phyloP scores from a whole-genome alignment of 495 filamentous ascomycete species.

The Letharia lupina region DNA sequence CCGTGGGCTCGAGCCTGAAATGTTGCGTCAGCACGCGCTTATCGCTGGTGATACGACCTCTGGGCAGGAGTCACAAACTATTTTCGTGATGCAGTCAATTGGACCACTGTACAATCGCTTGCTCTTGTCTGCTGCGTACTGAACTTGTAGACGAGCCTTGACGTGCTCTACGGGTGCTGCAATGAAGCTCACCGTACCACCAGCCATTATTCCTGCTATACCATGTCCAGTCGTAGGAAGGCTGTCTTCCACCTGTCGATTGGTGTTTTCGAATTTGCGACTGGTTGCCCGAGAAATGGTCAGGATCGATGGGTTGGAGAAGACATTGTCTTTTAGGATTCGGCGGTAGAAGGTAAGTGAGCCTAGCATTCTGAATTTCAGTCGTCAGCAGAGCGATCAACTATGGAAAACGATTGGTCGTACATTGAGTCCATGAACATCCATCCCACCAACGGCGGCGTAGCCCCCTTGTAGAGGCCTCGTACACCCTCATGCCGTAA shows the following conservation, averaged over 20 bases:
- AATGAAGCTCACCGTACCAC: slow-evolving; percentile 82
- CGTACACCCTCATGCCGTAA: slow-evolving; percentile 64
- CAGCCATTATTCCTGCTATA: slow-evolving; percentile 77
- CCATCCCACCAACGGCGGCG: slow-evolving; percentile 87
- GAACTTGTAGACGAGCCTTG: slow-evolving; percentile 88
- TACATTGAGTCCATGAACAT: slow-evolving; percentile 94
- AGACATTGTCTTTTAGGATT: slow-evolving; percentile 68
- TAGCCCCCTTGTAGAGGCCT: slow-evolving; percentile 84
- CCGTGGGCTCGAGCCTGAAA: slow-evolving; percentile 52
- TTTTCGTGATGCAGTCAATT: slow-evolving; percentile 68
- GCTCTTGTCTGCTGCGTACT: slow-evolving; percentile 69
- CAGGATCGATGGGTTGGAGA: slow-evolving; percentile 48
- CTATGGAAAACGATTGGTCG: slow-evolving; percentile 2
- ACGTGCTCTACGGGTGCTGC: slow-evolving; percentile 85
- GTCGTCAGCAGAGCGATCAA: not conserved
- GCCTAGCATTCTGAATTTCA: slow-evolving; percentile 63
- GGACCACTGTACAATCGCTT: slow-evolving; percentile 76
- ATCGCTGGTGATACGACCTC: not conserved
- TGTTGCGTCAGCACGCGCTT: not conserved
- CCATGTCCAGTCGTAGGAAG: slow-evolving; percentile 76
- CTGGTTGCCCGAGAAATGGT: slow-evolving; percentile 21
- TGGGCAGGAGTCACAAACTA: slow-evolving; percentile 38
- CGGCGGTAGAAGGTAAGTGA: slow-evolving; percentile 83
- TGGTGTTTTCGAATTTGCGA: slow-evolving; percentile 10
- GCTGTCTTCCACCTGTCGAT: slow-evolving; percentile 32